A percentile compares a stretch with the other conserved stretches of the same genome.
These are phyloP conservation scores for Draba incana DNA, from an alignment of 345 rosid species.

Conservation along the genomic window DNA sequence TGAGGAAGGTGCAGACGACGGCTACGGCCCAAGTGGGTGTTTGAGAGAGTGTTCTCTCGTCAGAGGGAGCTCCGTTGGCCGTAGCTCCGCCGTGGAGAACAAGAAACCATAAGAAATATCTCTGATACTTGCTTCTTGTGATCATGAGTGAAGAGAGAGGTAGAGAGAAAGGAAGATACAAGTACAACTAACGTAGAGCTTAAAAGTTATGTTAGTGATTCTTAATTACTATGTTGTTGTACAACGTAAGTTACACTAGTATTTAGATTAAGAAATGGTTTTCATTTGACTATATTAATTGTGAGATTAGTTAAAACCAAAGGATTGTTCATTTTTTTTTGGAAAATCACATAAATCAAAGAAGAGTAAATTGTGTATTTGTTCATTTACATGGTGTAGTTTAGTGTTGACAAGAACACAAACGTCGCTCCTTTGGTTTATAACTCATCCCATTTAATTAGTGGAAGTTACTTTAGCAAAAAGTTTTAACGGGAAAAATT, in stretches of 20 bases:
- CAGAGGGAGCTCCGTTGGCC: slow-evolving; percentile 25
- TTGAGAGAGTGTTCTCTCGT: slow-evolving; percentile 62
- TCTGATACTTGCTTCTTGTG: slow-evolving; percentile 22
- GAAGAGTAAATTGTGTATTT: not conserved
- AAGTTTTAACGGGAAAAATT: not conserved
- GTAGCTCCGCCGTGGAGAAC: slow-evolving; percentile 24
- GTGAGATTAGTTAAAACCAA: slow-evolving; percentile 1
- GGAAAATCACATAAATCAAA: not conserved
- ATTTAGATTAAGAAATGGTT: slow-evolving; percentile 16
- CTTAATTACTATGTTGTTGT: slow-evolving; percentile 22
- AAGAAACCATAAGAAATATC: slow-evolving; percentile 33
- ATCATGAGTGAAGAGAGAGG: slow-evolving; percentile 38
- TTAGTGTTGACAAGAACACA: not conserved
- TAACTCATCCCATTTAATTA: slow-evolving; percentile 26
- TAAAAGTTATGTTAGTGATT: slow-evolving; percentile 10
- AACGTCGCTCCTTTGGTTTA: slow-evolving; percentile 6
- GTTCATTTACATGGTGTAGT: not conserved
- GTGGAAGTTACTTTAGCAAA: slow-evolving; percentile 22
- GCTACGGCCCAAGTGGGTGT: slow-evolving; percentile 98
- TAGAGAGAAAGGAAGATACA: slow-evolving; percentile 21
- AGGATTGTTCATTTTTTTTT: not conserved
- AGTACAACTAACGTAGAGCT: slow-evolving; percentile 31
- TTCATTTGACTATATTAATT: slow-evolving; percentile 26
- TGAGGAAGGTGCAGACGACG: slow-evolving; percentile 69
- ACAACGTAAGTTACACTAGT: slow-evolving; percentile 7